Base-by-base conservation (phyloP, 1,284 basidiomycete genomes). In the Pyrrhoderma noxium region DNA sequence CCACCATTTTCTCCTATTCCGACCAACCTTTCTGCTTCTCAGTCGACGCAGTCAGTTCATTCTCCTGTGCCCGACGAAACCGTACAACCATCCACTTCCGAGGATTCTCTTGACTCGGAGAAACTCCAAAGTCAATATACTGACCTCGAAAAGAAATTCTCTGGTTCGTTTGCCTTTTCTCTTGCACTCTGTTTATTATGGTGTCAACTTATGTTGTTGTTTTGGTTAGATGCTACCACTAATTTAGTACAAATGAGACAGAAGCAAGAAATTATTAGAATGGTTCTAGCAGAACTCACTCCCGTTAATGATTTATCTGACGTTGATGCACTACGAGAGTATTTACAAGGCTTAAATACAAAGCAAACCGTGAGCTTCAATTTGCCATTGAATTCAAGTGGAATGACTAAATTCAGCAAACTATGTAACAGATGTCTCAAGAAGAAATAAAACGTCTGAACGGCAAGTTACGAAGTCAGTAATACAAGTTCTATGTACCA, bases 371-470 rank as follows among this genome's bases (percentile, higher is more conserved):
- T 89, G 59, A 57, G 74, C n/a, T 55, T 39, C 35, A 14, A 25
- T 42, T 47, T 47, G 40, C 9, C 31, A 34, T 47, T 11, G 36
- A 34, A 21, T 9, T 51, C 41, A 21, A 36, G 5, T 27, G 3
- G 47, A 3, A 16, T 35, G 50, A 49, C 36, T 23, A 25, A 41
- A 37, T 18, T 53, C 3, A 7, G 5, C 38, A 40, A 18, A 18
- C 14, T 7, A 18, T 22, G 38, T 40, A 41, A 4, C 57, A 90
- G 84, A 72, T 81, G 52, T 75, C 79, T 34, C 78, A 82, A 60
- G 79, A 80, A 27, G 90, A 94, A 61, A 77, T 92, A 54, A 81
- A 78, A 56, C 76, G 83, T 40, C 66, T 94, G 21, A 82, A 74
- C 52, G 76, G 72, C 52, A 88, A 87, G 62, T 72, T 93, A 8